phyloP scores from a whole-genome alignment of 2,329 filamentous ascomycete genomes.

The Paramyrothecium sp. region DNA sequence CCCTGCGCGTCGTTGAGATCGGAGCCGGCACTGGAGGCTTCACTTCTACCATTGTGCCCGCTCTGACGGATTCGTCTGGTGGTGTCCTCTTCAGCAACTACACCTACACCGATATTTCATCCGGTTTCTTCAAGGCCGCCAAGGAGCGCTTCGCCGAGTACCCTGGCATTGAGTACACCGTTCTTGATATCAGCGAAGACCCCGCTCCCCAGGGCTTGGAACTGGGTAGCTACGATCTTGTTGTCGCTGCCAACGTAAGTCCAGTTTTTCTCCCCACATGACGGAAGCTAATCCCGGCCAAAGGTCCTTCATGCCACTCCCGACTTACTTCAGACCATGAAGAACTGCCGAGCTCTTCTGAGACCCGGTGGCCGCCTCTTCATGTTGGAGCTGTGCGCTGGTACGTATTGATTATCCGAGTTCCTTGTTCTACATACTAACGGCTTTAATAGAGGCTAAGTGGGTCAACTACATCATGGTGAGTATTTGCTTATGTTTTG shows the following conservation, averaged over 20 bases:
- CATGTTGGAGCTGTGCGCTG: neutral
- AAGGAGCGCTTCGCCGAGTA: conserved; percentile 11
- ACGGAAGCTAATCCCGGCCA: neutral
- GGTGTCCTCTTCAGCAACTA: conserved; percentile 14
- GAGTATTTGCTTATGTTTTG: neutral
- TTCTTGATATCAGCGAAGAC: neutral
- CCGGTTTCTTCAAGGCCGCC: conserved; percentile 22
- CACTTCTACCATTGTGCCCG: neutral
- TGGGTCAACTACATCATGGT: neutral
- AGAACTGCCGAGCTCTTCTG: neutral
- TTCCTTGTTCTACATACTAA: neutral
- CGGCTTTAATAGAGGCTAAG: neutral
- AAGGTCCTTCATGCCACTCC: neutral
- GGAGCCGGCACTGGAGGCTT: neutral
- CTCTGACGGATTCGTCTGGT: neutral
- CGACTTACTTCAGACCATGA: neutral
- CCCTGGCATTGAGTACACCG: neutral
- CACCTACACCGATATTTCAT: conserved; percentile 36
- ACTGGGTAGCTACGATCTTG: neutral
- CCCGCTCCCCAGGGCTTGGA: neutral
- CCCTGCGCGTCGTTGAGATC: neutral
- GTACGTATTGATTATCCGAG: neutral
- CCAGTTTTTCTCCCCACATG: neutral
- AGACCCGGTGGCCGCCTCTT: neutral
- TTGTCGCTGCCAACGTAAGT: neutral